Base-by-base conservation (phyloP, 306 rosid species). In the Rosa persica region DNA sequence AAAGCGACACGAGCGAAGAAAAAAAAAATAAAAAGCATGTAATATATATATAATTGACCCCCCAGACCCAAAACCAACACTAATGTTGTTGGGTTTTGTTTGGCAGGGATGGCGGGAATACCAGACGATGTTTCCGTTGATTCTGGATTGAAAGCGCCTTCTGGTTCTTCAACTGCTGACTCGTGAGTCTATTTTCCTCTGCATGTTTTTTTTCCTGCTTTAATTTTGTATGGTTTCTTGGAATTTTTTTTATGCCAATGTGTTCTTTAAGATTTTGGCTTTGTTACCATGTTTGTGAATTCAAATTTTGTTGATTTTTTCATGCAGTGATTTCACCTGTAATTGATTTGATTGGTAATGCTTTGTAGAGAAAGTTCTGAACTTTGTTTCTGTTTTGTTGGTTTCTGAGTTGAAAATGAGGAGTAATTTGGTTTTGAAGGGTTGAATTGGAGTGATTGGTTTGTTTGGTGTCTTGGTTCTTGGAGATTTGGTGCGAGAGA, bases 131-230 rank as follows among this genome's bases (percentile, higher is more conserved):
- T 83, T 12, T 86, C 62, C 81, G 82, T 85, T 65, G 88, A 83
- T 72, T 52, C 93, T 77, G 92, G 86, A 85, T 85, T 89, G 62
- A 92, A 90, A 71, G 89, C 93, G 9, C 93, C 96, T 48, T 80
- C 84, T 73, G 74, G 76, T 70, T 84, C 97, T 30, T 87, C 93
- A 9, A 88, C 91, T 39, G 88, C 76, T 48, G 90, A 90, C 85
- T 89, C 93, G 97, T 92, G 85, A 74, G 93, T 75, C 66, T 75
- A 16, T 55, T 39, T 55, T 69, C 70, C 74, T 73, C 46, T 48
- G 23, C 81, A 27, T 74, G 76, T 5, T 55, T 55, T 54, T 8
- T 17, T 2, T 19, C 0, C 80, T 62, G 44, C 74, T 77, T 80
- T 55, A 27, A 68, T 78, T 66, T 22, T 78, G 68, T 72, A 76